Base-by-base conservation (phyloP, 1,139 yeast species). In the Debaryomyces robertsiae region DNA sequence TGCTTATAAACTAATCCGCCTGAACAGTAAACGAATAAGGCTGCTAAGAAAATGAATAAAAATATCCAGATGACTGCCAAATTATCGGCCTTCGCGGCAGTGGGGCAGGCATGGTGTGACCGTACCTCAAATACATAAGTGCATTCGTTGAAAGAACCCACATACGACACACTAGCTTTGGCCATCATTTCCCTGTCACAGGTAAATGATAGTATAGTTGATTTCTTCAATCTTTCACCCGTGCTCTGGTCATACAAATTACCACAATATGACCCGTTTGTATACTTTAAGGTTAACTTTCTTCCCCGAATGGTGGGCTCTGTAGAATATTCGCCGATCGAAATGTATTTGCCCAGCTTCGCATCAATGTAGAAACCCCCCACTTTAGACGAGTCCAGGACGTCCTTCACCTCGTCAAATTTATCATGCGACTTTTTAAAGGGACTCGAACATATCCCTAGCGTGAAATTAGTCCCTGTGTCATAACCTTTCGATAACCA, bases 81-180 rank as follows among this genome's bases (percentile, higher is more conserved):
- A 44, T 79, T 76, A 49, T 78, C 79, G 3, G 70, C 75, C 63
- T 74, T 56, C 43, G 83, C 80, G 9, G 88, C 82, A 0, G 91
- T 84, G 0, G 96, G 90, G 61, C 97, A 90, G 0, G 96, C 96
- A 59, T 84, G 87, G 38, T 87, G 82, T 3, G 96, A 86, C 49
- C 90, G 68, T 19, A 88, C 89, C 58, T 90, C 96, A 60, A 90
- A 90, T 55, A 84, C 78, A 61, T 85, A 90, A 28, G 85, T 79
- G 61, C 97, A 90, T 45, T 88, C 86, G 60, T 87, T 78, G 29
- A 78, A 59, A 11, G 80, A 79, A 1, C 95, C 94, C 25, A 90
- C 74, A 55, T 76, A 89, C 6, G 88, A 75, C 1, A 89, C 69
- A 31, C 78, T 69, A 0, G 94, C 95, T 50, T 78, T 80, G 10